Evolutionary conservation across 176 grass and related monocot genomes (phyloP).

Genomic region (Musa troglodytarum): DNA sequence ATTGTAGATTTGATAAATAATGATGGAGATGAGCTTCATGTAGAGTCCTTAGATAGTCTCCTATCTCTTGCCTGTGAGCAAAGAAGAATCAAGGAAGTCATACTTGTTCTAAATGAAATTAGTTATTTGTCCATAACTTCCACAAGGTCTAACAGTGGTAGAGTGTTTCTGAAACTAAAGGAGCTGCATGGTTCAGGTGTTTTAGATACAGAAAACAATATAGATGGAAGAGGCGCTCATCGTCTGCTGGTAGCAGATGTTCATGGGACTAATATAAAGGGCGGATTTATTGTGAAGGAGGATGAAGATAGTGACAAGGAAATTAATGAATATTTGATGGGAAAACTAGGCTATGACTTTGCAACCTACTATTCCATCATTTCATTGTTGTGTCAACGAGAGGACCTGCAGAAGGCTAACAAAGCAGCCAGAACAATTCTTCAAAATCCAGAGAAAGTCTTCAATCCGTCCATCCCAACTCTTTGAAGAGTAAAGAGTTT

Average conservation of each 20-base stretch:
- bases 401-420: constrained; percentile 55
- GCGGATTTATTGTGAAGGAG: constrained; percentile 14
- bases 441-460: constrained; percentile 50
- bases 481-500: neutral
- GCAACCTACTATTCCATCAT: constrained; percentile 67
- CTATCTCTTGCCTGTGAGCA: constrained; percentile 67
- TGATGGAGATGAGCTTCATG: constrained; percentile 46
- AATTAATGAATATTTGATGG: constrained; percentile 29
- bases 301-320: constrained; percentile 30
- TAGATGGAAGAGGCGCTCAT: constrained; percentile 18
- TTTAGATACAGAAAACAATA: constrained; percentile 20
- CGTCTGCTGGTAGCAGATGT: constrained; percentile 16
- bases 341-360: constrained; percentile 51
- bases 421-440: constrained; percentile 67
- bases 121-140: constrained; percentile 40
- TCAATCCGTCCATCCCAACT: neutral
- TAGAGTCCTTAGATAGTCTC: constrained; percentile 51
- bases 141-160: constrained; percentile 22
- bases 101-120: constrained; percentile 69
- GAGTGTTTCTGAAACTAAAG: constrained; percentile 29
- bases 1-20: constrained; percentile 52
- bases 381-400: constrained; percentile 58
- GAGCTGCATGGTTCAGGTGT: constrained; percentile 29
- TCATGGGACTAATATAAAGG: constrained; percentile 35
- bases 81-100: constrained; percentile 60